Base-by-base conservation (phyloP, 345 rosid genomes). In the Bruguiera parviflora region DNA sequence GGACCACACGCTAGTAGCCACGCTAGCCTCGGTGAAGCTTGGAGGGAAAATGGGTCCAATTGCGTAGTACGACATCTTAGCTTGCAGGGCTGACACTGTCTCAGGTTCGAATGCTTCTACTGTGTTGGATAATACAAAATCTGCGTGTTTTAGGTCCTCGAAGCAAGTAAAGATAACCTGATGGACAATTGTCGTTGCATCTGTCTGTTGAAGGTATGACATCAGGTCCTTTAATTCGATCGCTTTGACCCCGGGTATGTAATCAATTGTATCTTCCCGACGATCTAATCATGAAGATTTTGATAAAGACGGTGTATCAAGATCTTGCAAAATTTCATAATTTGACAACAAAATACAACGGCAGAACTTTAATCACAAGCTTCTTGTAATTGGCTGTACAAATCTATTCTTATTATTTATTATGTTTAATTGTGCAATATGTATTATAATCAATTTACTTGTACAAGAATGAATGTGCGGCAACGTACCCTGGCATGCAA, bases 1-100 rank as follows among this genome's bases (percentile, higher is more conserved):
- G 4, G 96, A 72, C 97, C 98, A 89, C 73, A 94, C 80, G 83
- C 88, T 88, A 0, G 92, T 91, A 51, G 91, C 74, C 31, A 94
- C 84, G 2, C 52, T 51, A 37, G 87, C 70, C 72, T 71, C 63
- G 67, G 74, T 52, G 81, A 79, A 76, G 53, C 80, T 80, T 25
- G 61, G 53, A 0, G 96, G 92, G 77, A 91, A 86, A 33, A 88
- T 78, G 59, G 98, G 98, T 29, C 98, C 97, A 32, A 93, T 83
- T 4, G 98, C 84, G 56, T 89, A 91, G 64, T 70, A 84, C 0
- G 91, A 81, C 25, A 68, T 69, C 20, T 81, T 69, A 37, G 74
- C 71, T 6, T 81, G 77, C 0, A 91, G 64, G 9, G 91, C 96
- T 25, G 75, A 27, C 7, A 91, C 35, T 24, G 92, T 84, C 33